Conservation (phyloP, 805 yeast genomes). For the Candida boleticola region DNA sequence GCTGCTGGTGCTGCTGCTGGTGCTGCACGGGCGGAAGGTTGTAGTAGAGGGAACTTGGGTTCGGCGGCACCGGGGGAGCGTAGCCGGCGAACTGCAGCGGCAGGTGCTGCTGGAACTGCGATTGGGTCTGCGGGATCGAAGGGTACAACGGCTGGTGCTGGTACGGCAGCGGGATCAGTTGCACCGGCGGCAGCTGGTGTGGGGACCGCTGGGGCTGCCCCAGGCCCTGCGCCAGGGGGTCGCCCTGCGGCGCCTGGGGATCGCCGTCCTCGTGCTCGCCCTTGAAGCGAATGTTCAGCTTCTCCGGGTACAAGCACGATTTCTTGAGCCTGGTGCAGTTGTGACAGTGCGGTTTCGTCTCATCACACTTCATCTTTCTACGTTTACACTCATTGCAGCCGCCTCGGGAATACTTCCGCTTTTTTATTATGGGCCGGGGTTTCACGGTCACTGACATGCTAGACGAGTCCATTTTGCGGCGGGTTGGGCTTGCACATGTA, state of each 20-base stretch:
- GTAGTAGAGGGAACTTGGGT: no score
- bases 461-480: background rate
- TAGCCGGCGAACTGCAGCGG: no score
- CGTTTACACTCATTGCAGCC: conserved; percentile 46
- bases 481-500: no score
- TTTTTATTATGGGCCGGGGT: conserved; percentile 19
- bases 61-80: no score
- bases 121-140: background rate
- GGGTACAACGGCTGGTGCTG: no score
- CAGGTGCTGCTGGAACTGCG: background rate
- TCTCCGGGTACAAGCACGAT: conserved; percentile 24
- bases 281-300: conserved; percentile 5
- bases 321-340: conserved; percentile 36
- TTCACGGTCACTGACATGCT: background rate
- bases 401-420: conserved; percentile 37
- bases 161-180: background rate
- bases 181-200: background rate
- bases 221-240: background rate
- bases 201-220: background rate
- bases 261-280: background rate
- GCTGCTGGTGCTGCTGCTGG: no score
- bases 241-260: background rate
- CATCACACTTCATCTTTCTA: conserved; percentile 45
- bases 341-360: conserved; percentile 32
- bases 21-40: no score